These are phyloP conservation scores for Dactylorhiza incarnata DNA, from an alignment of 106 monocot species.

Conservation along the genomic window DNA sequence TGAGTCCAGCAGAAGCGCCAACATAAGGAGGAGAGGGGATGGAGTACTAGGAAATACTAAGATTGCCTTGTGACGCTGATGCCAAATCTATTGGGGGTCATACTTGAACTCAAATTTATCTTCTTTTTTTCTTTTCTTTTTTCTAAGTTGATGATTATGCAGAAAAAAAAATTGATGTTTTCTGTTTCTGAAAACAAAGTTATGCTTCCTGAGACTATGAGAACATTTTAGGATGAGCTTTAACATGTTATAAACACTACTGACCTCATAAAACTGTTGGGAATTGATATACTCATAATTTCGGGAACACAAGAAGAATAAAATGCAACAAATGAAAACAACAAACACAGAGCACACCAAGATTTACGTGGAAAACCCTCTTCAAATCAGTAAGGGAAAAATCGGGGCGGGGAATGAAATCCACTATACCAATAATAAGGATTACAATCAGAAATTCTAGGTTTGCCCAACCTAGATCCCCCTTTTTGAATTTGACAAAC, in stretches of 20 bases:
- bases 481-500: too few species aligned
- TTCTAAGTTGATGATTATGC: not conserved
- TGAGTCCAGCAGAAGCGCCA: conserved; percentile 16
- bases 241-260: not conserved
- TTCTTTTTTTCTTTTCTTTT: not conserved
- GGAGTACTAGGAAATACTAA: conserved; percentile 36
- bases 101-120: not conserved
- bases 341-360: too few species aligned
- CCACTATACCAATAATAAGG: too few species aligned
- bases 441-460: too few species aligned
- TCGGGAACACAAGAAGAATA: too few species aligned
- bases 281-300: too few species aligned
- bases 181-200: not conserved
- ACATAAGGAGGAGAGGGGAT: conserved; percentile 48
- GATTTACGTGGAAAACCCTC: too few species aligned
- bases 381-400: too few species aligned
- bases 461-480: too few species aligned
- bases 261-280: not conserved
- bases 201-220: too few species aligned
- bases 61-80: conserved; percentile 5
- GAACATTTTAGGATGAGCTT: not conserved
- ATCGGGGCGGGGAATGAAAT: too few species aligned
- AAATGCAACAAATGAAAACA: too few species aligned
- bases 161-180: not conserved
- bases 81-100: not conserved